These are phyloP conservation scores for Penicillium oxalicum DNA, from an alignment of 2,329 filamentous ascomycete genomes.

Conservation along the genomic window DNA sequence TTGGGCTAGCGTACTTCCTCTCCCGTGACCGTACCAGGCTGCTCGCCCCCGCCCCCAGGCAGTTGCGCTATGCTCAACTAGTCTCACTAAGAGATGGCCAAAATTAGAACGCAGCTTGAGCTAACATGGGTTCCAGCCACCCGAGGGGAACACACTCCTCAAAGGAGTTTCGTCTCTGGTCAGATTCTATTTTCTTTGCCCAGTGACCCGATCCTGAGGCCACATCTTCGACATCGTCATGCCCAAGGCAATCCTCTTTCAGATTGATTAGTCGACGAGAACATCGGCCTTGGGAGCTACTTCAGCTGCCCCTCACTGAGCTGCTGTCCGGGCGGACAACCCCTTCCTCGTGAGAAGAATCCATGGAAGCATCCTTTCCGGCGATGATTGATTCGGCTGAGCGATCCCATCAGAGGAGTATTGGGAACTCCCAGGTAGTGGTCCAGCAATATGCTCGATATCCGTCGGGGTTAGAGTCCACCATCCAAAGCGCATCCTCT, in stretches of 20 bases:
- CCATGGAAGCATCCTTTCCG: conserved; percentile 31
- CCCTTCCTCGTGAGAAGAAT: background rate
- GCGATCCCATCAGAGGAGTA: conserved; percentile 22
- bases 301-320: conserved; percentile 2
- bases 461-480: conserved; percentile 29
- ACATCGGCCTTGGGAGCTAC: conserved; percentile 6
- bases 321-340: conserved; percentile 2
- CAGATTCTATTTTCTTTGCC: background rate
- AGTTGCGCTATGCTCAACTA: conserved; percentile 17
- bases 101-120: conserved; percentile 32
- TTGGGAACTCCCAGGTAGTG: conserved; percentile 25
- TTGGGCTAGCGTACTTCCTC: background rate
- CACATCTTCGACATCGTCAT: too few species aligned
- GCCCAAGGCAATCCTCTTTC: background rate
- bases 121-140: conserved; percentile 22
- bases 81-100: conserved; percentile 20
- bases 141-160: conserved; percentile 15
- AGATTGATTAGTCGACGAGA: background rate
- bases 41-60: conserved; percentile 26
- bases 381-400: conserved; percentile 23
- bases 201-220: too few species aligned
- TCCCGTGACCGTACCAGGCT: background rate
- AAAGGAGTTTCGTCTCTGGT: conserved; percentile 9
- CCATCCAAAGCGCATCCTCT: conserved; percentile 35
- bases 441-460: conserved; percentile 38